phyloP scores from a whole-genome alignment of 345 rosid species.

The Lenwebbia sp. region DNA sequence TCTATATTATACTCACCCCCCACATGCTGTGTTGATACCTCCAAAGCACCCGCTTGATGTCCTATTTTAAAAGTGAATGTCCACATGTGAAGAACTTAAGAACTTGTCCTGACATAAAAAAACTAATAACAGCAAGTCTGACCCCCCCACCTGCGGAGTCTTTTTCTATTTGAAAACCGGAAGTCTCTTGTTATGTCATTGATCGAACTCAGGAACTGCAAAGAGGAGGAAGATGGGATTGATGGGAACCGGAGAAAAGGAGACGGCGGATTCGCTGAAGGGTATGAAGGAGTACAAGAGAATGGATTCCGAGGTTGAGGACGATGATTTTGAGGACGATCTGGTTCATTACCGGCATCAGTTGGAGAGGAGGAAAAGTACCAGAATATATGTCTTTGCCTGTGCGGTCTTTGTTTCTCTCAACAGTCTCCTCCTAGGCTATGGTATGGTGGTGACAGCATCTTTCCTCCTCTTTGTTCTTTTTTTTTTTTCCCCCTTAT shows the following conservation, averaged over 20 bases:
- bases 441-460: slow-evolving; percentile 29
- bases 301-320: slow-evolving; percentile 48
- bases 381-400: slow-evolving; percentile 47
- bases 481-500: background rate
- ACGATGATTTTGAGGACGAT: slow-evolving; percentile 16
- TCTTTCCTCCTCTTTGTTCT: background rate
- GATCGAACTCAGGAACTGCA: background rate
- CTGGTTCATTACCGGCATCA: slow-evolving; percentile 10
- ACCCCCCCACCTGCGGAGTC: background rate
- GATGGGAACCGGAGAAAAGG: slow-evolving; percentile 48
- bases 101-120: background rate
- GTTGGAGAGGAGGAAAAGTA: slow-evolving; percentile 6
- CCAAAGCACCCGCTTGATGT: background rate
- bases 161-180: background rate
- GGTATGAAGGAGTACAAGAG: slow-evolving; percentile 57
- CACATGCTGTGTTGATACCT: background rate
- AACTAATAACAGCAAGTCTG: background rate
- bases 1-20: background rate
- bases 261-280: slow-evolving; percentile 31
- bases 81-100: background rate
- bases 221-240: slow-evolving; percentile 18
- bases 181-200: background rate
- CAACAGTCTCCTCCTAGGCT: slow-evolving; percentile 81
- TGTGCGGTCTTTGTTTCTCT: slow-evolving; percentile 80
- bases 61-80: background rate